Base-by-base conservation (phyloP, 2,329 filamentous ascomycete genomes). In the Clarireedia monteithiana region DNA sequence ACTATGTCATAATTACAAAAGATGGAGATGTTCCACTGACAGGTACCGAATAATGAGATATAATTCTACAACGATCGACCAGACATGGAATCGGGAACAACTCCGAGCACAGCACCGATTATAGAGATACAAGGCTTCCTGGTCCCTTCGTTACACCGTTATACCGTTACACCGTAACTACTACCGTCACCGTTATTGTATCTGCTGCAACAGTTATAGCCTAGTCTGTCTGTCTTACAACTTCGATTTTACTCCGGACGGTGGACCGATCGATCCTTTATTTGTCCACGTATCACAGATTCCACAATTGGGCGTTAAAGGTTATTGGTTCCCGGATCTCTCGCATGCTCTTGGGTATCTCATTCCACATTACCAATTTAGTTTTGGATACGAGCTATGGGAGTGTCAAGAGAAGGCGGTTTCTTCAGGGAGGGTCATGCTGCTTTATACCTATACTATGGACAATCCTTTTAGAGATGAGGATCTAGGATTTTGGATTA, bases 381-480 rank as follows among this genome's bases (percentile, higher is more conserved):
- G 30, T 48, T 53, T 48, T 46, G 30, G n/a, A 58, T 56, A 48
- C 57, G 38, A 60, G 56, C 45, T 44, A 58, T 63, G 59, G 53
- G 58, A 52, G 58, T 57, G 58, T 48, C 30, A 39, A 17, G 42
- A 48, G 30, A 10, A 30, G 36, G 24, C 30, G 10, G 10, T 34
- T 34, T 34, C 30, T n/a, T 45, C 36, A 26, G 17, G 24, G 51
- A 42, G 39, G 30, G 30, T 34, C 9, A 34, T 23, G 56, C 53
- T 58, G 57, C 56, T 52, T 63, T 63, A 59, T 65, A 64, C 30
- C 30, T 60, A 63, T 63, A 65, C 61, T 61, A 63, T 55, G 60
- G 59, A 58, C 56, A 59, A 60, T 59, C 56, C 54, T 58, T 60
- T 61, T 60, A 60, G 56, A 60, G 15, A 27, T 17, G 17, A 36